Conservation (phyloP, 345 rosid species). For the Hibiscus trionum region DNA sequence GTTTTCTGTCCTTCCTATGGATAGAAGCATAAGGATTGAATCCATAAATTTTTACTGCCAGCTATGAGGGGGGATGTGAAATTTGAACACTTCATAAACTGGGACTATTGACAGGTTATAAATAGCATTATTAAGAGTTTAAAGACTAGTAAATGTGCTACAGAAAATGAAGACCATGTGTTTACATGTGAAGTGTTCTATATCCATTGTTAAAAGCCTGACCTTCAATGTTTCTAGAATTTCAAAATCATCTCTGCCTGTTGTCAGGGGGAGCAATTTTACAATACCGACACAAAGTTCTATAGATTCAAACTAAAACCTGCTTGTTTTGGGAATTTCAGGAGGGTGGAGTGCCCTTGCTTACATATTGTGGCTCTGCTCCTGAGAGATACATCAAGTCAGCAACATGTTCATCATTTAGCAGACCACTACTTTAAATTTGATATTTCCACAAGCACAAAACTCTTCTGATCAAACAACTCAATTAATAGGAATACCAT, state of each 20-base stretch:
- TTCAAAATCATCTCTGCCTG: not conserved
- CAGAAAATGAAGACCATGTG: not conserved
- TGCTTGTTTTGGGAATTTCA: not conserved
- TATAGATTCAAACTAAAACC: not conserved
- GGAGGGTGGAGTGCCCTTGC: not conserved
- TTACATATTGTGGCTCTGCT: not conserved
- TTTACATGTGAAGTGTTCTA: not conserved
- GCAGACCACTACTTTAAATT: not conserved
- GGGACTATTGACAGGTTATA: not conserved
- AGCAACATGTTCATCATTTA: not conserved
- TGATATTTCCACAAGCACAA: not conserved
- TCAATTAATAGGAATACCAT: not conserved
- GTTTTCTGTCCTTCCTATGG: no score
- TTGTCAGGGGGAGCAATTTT: not conserved
- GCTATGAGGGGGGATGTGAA: not conserved
- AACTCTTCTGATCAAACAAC: conserved; percentile 2
- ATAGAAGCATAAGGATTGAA: not conserved
- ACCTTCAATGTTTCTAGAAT: not conserved
- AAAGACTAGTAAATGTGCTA: not conserved
- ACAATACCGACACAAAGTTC: not conserved
- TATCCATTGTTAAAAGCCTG: not conserved
- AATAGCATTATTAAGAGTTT: not conserved
- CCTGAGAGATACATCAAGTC: conserved; percentile 1
- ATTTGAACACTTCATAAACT: not conserved
- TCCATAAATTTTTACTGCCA: not conserved